These are phyloP conservation scores for Penicillium digitatum DNA, from an alignment of 2,329 filamentous ascomycete genomes.

Conservation along the genomic window DNA sequence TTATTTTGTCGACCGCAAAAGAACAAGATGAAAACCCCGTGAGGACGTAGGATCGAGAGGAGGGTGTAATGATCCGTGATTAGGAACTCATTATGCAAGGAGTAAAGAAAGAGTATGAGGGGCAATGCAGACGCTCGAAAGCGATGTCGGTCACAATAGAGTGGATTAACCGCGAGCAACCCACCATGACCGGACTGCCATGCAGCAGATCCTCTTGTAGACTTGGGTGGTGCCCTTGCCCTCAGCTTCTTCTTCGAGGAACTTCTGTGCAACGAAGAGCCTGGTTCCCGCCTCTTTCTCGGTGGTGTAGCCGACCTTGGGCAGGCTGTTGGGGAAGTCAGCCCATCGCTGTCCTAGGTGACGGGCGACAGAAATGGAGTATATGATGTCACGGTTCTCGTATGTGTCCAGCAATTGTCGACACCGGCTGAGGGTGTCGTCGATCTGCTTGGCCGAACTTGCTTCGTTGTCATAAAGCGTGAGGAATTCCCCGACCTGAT, in stretches of 20 bases:
- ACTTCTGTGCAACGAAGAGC: slow-evolving; percentile 65
- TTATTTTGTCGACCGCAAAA: slow-evolving; percentile 16
- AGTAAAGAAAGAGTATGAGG: slow-evolving; percentile 4
- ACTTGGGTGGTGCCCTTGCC: slow-evolving; percentile 71
- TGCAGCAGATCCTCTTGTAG: slow-evolving; percentile 64
- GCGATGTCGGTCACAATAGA: neutral
- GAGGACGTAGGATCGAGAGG: slow-evolving; percentile 6
- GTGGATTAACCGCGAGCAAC: slow-evolving; percentile 35
- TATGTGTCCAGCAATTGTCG: slow-evolving; percentile 70
- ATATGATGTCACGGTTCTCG: slow-evolving; percentile 86
- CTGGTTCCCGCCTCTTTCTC: slow-evolving; percentile 65
- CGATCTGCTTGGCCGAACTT: slow-evolving; percentile 54
- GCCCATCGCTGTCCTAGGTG: slow-evolving; percentile 66
- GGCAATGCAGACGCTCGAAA: neutral
- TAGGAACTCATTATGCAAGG: slow-evolving; percentile 8
- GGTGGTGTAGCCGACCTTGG: slow-evolving; percentile 57
- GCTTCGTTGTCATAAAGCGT: slow-evolving; percentile 60
- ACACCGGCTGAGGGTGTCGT: slow-evolving; percentile 62
- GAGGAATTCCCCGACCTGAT: slow-evolving; percentile 68
- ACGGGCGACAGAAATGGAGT: slow-evolving; percentile 77
- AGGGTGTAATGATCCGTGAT: neutral
- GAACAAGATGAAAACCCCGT: slow-evolving; percentile 5
- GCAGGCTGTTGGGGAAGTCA: slow-evolving; percentile 54
- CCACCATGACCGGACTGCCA: slow-evolving; percentile 59
- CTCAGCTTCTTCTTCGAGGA: slow-evolving; percentile 62